These are phyloP conservation scores for Melanomma pulvis-pyrius DNA, from an alignment of 495 filamentous ascomycete species.

Conservation along the genomic window DNA sequence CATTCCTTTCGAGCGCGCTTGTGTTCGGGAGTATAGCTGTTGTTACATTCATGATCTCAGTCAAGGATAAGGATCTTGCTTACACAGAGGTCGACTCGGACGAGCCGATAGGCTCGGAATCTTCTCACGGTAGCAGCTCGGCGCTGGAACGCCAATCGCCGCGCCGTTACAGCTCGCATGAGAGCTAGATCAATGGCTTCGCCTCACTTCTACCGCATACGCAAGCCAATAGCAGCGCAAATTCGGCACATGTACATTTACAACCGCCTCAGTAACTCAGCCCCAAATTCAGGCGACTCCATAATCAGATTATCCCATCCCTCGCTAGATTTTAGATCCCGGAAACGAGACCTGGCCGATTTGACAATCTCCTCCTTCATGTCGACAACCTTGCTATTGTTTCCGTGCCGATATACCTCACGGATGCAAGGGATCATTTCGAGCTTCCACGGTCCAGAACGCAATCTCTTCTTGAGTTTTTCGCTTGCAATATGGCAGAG, in stretches of 20 bases:
- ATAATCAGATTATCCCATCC: slow-evolving; percentile 26
- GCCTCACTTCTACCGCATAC: neutral
- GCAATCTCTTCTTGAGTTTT: slow-evolving; percentile 20
- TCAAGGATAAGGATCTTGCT: slow-evolving; percentile 2
- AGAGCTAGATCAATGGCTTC: neutral
- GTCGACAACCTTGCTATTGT: neutral
- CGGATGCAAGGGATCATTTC: slow-evolving; percentile 28
- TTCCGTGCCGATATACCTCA: slow-evolving; percentile 21
- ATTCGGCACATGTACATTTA: neutral
- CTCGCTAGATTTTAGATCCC: slow-evolving; percentile 7
- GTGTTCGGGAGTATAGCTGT: slow-evolving; percentile 14
- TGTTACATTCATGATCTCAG: slow-evolving; percentile 23
- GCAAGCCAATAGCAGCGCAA: neutral
- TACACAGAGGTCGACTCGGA: slow-evolving; percentile 5
- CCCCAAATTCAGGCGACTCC: slow-evolving; percentile 24
- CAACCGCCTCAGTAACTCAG: slow-evolving; percentile 22
- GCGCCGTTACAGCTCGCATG: neutral
- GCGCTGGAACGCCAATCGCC: neutral
- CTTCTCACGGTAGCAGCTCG: neutral
- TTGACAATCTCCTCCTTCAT: slow-evolving; percentile 23
- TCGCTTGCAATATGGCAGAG: slow-evolving; percentile 17
- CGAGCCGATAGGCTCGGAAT: neutral
- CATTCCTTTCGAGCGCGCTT: slow-evolving; percentile 17
- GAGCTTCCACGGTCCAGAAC: neutral
- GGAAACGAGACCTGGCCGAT: slow-evolving; percentile 10